phyloP scores from a whole-genome alignment of 2,329 filamentous ascomycete species.

The Sphaerulina populicola region DNA sequence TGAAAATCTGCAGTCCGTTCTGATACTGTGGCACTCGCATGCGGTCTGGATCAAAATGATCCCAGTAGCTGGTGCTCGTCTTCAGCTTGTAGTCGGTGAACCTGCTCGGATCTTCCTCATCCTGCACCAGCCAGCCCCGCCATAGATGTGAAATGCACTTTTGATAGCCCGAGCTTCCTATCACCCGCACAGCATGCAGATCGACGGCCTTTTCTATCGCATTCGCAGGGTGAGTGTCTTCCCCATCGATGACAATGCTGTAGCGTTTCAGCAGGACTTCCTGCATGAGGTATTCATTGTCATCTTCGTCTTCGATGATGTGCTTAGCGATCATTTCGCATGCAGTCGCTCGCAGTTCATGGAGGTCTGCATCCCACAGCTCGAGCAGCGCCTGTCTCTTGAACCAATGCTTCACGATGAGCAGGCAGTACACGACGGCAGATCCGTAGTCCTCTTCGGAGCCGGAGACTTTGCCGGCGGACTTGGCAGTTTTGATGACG shows the following conservation, averaged over 20 bases:
- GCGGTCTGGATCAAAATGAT: slow-evolving; percentile 84
- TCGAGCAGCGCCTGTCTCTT: slow-evolving; percentile 68
- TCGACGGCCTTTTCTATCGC: slow-evolving; percentile 92
- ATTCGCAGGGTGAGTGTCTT: slow-evolving; percentile 68
- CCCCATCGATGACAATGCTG: slow-evolving; percentile 64
- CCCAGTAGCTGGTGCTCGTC: slow-evolving; percentile 66
- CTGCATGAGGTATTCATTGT: slow-evolving; percentile 69
- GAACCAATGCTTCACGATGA: slow-evolving; percentile 70
- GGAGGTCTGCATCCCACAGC: slow-evolving; percentile 85
- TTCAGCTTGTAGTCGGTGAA: slow-evolving; percentile 84
- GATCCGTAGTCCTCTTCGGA: slow-evolving; percentile 51
- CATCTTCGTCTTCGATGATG: slow-evolving; percentile 74
- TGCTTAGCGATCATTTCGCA: slow-evolving; percentile 89
- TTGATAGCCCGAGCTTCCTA: slow-evolving; percentile 88
- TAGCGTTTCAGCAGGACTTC: slow-evolving; percentile 80
- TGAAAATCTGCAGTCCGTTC: slow-evolving; percentile 76
- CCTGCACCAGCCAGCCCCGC: slow-evolving; percentile 94
- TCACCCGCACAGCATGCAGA: slow-evolving; percentile 77
- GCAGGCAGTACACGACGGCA: slow-evolving; percentile 76
- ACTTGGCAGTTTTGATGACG: slow-evolving; percentile 71
- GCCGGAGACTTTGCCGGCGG: slow-evolving; percentile 53
- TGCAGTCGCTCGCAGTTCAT: slow-evolving; percentile 67
- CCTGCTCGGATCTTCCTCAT: slow-evolving; percentile 78
- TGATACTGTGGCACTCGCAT: slow-evolving; percentile 91
- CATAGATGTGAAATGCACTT: slow-evolving; percentile 90